A percentile compares a stretch with the other conserved stretches of the same genome.
These are phyloP conservation scores for Xerocomus brunneocitrinus DNA, from an alignment of 768 basidiomycete species.

Conservation along the genomic window DNA sequence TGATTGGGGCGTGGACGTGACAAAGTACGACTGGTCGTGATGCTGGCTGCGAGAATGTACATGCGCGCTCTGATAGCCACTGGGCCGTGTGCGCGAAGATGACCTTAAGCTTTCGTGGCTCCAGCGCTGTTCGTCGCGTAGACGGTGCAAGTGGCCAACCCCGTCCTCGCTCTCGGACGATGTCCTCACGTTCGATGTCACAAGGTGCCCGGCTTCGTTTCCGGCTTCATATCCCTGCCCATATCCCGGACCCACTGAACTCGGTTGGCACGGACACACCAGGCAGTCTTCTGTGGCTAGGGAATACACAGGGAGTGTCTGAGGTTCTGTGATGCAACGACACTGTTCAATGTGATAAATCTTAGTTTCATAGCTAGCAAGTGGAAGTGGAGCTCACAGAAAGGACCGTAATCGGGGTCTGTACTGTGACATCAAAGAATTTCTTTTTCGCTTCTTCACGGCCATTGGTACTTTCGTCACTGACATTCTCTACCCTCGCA, in stretches of 20 bases:
- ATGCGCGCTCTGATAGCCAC: not conserved
- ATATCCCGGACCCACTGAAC: not conserved
- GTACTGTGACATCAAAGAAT: conserved; percentile 83
- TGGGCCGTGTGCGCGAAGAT: not conserved
- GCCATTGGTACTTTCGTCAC: conserved; percentile 59
- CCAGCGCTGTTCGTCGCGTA: too few species aligned
- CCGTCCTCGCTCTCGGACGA: conserved; percentile 23
- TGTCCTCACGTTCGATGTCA: conserved; percentile 11
- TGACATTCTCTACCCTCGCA: conserved; percentile 69
- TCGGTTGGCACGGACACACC: conserved; percentile 43
- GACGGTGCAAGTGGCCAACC: not conserved
- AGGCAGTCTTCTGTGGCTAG: conserved; percentile 26
- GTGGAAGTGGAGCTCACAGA: conserved; percentile 52
- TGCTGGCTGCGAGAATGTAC: not conserved
- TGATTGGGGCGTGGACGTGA: conserved; percentile 1
- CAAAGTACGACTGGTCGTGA: not conserved
- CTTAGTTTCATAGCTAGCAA: too few species aligned
- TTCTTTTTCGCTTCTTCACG: conserved; percentile 63
- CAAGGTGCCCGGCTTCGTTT: conserved; percentile 15
- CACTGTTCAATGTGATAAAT: conserved; percentile 43
- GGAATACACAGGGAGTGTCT: conserved; percentile 72
- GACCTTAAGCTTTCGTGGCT: not conserved
- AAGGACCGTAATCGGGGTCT: conserved; percentile 82
- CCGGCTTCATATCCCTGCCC: conserved; percentile 3
- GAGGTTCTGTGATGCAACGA: conserved; percentile 78